Conservation (phyloP, 768 basidiomycete species). For the Lentinula sp. region DNA sequence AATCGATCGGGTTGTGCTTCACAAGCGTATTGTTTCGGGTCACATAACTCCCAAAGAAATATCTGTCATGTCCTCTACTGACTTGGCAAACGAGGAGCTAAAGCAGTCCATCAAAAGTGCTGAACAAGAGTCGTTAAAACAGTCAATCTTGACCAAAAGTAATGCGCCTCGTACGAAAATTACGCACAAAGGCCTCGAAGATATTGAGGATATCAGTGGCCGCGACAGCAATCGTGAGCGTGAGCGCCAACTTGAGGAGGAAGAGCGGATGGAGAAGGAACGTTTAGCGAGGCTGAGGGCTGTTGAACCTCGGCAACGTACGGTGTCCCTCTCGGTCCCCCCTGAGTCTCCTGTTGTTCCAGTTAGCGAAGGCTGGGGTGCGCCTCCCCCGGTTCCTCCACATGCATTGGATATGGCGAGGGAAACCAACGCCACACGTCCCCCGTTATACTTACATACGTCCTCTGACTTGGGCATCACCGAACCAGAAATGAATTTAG, state of each 20-base stretch:
- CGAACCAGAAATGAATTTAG: constrained; percentile 67
- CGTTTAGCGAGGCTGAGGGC: constrained; percentile 56
- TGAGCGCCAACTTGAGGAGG: constrained; percentile 60
- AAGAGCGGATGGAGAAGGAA: constrained; percentile 67
- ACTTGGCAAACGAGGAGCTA: constrained; percentile 82
- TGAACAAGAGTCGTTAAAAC: constrained; percentile 76
- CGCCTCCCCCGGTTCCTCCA: constrained; percentile 49
- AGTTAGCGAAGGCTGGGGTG: constrained; percentile 52
- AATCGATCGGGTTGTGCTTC: constrained; percentile 71
- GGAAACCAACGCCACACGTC: constrained; percentile 1
- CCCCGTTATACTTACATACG: constrained; percentile 23
- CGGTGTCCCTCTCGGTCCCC: constrained; percentile 55
- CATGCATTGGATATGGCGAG: constrained; percentile 24
- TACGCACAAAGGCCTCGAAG: constrained; percentile 89
- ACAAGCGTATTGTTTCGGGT: constrained; percentile 68
- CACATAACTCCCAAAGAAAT: constrained; percentile 67
- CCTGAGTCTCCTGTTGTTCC: constrained; percentile 64
- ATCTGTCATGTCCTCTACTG: constrained; percentile 81
- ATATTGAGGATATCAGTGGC: constrained; percentile 76
- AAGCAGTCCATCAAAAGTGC: constrained; percentile 78
- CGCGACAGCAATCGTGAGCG: constrained; percentile 34
- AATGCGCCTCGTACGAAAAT: constrained; percentile 70
- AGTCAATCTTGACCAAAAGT: constrained; percentile 76
- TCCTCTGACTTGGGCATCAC: constrained; percentile 31
- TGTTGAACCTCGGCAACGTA: constrained; percentile 38